Evolutionary conservation across 768 basidiomycete species (phyloP).

Genomic region (Termitomyces sp.): DNA sequence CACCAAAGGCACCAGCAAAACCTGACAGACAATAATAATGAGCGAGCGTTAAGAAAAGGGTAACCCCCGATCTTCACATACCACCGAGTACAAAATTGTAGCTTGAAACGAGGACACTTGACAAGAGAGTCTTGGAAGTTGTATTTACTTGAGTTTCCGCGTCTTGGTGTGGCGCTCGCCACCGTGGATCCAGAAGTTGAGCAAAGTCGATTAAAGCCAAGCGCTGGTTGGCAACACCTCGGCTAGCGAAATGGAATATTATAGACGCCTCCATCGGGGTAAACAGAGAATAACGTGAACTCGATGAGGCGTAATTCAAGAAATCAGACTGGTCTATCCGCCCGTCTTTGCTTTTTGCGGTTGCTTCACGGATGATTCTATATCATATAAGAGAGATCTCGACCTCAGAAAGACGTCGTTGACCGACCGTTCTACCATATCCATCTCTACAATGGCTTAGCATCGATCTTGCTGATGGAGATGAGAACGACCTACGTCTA

Average conservation of each 20-base stretch:
- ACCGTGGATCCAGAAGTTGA: constrained; percentile 86
- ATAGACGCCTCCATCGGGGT: constrained; percentile 98
- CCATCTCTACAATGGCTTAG: constrained; percentile 67
- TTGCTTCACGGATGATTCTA: constrained; percentile 87
- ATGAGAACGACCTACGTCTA: constrained; percentile 50
- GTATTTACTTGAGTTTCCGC: constrained; percentile 24
- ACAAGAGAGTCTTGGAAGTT: constrained; percentile 32
- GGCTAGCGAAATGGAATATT: constrained; percentile 94
- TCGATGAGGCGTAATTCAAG: constrained; percentile 79
- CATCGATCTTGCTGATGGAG: background rate
- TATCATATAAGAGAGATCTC: constrained; percentile 5
- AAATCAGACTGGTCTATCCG: constrained; percentile 97
- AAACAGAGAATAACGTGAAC: constrained; percentile 90
- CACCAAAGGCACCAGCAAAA: constrained; percentile 89
- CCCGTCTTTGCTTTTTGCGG: constrained; percentile 87
- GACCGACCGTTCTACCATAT: constrained; percentile 83
- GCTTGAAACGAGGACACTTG: constrained; percentile 54
- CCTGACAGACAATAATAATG: constrained; percentile 40
- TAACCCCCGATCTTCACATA: constrained; percentile 18
- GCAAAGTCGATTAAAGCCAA: constrained; percentile 89
- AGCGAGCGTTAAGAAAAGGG: constrained; percentile 15
- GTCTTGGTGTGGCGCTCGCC: constrained; percentile 67
- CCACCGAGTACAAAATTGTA: constrained; percentile 91
- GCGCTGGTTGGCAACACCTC: constrained; percentile 64
- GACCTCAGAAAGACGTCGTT: background rate